A percentile compares a stretch with the other conserved stretches of the same genome.
Evolutionary conservation across 495 filamentous ascomycete species (phyloP).

Genomic region (Xylaria telfairii): DNA sequence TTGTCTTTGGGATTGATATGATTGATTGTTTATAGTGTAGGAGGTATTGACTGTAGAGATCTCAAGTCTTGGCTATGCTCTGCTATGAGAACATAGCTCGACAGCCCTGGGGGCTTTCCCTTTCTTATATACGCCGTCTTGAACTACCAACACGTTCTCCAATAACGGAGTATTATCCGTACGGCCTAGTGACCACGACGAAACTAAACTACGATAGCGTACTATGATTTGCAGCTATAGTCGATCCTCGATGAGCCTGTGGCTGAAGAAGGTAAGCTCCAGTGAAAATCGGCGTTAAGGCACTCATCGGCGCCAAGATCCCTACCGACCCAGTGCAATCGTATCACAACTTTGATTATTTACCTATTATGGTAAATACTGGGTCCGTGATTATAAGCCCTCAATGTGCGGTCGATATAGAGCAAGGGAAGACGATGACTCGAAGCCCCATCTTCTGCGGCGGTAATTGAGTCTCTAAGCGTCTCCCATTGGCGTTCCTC

Average conservation of each 20-base stretch:
- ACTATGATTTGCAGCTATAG: neutral
- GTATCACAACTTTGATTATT: neutral
- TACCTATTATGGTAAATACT: neutral
- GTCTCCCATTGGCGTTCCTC: neutral
- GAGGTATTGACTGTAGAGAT: neutral
- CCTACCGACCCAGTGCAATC: neutral
- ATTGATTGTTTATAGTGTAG: neutral
- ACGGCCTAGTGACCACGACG: neutral
- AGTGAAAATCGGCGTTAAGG: neutral
- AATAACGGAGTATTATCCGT: neutral
- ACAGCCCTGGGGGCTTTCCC: neutral
- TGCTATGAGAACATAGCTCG: neutral
- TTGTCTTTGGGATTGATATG: neutral
- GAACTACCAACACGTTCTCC: neutral
- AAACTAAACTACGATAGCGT: neutral
- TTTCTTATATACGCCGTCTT: conserved; percentile 14
- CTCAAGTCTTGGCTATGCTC: neutral
- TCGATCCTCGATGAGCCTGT: neutral
- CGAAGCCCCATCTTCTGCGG: neutral
- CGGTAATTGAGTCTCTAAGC: neutral
- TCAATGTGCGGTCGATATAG: neutral
- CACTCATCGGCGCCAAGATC: neutral
- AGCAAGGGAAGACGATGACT: neutral
- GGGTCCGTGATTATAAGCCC: neutral
- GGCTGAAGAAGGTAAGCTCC: neutral